Percentiles rank a stretch among this genome's conserved stretches.
These are phyloP conservation scores for Pelargonium citronellum DNA, from an alignment of 441 rosid genomes.

Conservation along the genomic window DNA sequence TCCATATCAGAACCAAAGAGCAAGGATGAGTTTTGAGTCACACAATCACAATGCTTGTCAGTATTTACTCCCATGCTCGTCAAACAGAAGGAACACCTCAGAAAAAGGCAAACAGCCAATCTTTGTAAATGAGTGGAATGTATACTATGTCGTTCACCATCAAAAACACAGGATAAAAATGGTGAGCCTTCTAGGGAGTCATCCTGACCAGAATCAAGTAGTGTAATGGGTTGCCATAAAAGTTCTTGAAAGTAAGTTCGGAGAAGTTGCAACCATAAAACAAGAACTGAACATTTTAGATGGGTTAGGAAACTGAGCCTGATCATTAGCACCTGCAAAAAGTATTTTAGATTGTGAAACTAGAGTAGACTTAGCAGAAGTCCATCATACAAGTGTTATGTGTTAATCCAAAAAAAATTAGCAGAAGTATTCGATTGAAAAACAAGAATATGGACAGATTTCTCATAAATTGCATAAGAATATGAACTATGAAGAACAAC, in stretches of 20 bases:
- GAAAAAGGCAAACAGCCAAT: slow-evolving; percentile 55
- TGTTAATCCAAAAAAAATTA: background rate
- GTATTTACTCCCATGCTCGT: slow-evolving; percentile 36
- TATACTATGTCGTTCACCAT: slow-evolving; percentile 27
- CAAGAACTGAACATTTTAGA: slow-evolving; percentile 32
- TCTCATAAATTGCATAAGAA: too few species aligned
- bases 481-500: too few species aligned
- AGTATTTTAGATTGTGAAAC: slow-evolving; percentile 14
- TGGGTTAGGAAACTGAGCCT: slow-evolving; percentile 54
- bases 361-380: background rate
- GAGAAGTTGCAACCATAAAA: slow-evolving; percentile 72
- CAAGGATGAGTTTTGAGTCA: slow-evolving; percentile 25
- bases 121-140: slow-evolving; percentile 55
- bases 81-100: slow-evolving; percentile 60
- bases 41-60: slow-evolving; percentile 32
- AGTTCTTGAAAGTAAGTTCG: slow-evolving; percentile 51
- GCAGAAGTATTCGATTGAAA: too few species aligned
- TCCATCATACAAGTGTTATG: background rate
- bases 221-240: slow-evolving; percentile 35
- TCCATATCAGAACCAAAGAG: slow-evolving; percentile 22
- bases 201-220: slow-evolving; percentile 26
- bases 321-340: slow-evolving; percentile 69
- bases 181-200: slow-evolving; percentile 72
- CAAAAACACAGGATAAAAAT: slow-evolving; percentile 40
- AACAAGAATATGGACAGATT: too few species aligned